Conservation (phyloP, 306 rosid genomes). For the Luffa aegyptiaca region DNA sequence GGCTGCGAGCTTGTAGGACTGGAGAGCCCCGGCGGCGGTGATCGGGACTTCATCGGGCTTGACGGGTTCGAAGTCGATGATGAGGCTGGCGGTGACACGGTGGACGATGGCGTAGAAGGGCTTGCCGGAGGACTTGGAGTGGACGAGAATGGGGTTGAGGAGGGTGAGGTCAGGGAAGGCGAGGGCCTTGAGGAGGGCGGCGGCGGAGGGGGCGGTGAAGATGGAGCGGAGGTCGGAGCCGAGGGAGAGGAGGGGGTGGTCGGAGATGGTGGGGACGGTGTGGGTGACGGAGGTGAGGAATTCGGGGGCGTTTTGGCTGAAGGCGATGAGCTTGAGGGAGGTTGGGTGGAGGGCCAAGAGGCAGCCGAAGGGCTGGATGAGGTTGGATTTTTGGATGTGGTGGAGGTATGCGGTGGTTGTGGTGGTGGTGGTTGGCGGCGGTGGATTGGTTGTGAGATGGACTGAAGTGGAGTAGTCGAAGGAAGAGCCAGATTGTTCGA, state of each 20-base stretch:
- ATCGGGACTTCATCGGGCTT: conserved; percentile 77
- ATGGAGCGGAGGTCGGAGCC: conserved; percentile 66
- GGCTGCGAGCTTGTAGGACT: conserved; percentile 88
- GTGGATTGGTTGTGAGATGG: conserved; percentile 24
- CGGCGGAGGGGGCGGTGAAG: conserved; percentile 70
- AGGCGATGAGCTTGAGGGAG: conserved; percentile 72
- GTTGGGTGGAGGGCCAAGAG: conserved; percentile 78
- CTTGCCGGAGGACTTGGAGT: conserved; percentile 88
- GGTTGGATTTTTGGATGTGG: conserved; percentile 72
- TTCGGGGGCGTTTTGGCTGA: conserved; percentile 87
- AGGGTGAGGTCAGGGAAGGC: conserved; percentile 79
- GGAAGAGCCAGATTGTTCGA: conserved; percentile 66
- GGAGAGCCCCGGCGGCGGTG: conserved; percentile 93
- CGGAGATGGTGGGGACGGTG: conserved; percentile 85
- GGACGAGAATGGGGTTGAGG: conserved; percentile 82
- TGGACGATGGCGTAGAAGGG: conserved; percentile 87
- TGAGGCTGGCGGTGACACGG: conserved; percentile 67
- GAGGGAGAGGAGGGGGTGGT: conserved; percentile 70
- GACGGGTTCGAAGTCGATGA: conserved; percentile 88
- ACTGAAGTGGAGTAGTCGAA: conserved; percentile 84
- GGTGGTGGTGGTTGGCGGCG: conserved; percentile 46
- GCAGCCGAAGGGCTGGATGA: conserved; percentile 88
- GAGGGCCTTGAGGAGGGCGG: conserved; percentile 77
- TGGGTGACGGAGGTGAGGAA: conserved; percentile 78
- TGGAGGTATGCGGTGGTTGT: conserved; percentile 76